Evolutionary conservation across 352 stramenopile genomes (phyloP).

Genomic region (Aphanomyces stellatus): DNA sequence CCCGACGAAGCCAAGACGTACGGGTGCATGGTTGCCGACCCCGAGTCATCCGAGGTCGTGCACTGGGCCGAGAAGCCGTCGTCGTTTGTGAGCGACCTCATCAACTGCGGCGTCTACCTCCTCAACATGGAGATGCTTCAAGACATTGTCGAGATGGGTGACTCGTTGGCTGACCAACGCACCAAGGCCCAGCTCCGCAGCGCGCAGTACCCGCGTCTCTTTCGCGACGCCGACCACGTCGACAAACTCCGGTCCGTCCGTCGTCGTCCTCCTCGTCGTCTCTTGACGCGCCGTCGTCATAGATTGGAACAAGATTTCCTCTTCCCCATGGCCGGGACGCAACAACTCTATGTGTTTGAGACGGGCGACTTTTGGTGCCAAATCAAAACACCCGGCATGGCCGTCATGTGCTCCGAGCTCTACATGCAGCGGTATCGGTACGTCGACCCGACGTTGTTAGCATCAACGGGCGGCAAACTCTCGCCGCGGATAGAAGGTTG

Average conservation of each 20-base stretch:
- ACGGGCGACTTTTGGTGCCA: conserved; percentile 86
- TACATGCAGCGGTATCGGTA: conserved; percentile 89
- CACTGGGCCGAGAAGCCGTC: conserved; percentile 86
- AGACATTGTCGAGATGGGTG: conserved; percentile 62
- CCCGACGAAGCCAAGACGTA: conserved; percentile 86
- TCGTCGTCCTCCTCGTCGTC: neutral
- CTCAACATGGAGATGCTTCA: conserved; percentile 78
- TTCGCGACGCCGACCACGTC: conserved; percentile 78
- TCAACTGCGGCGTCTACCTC: conserved; percentile 86
- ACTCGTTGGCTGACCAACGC: conserved; percentile 65
- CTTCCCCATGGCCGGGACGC: conserved; percentile 66
- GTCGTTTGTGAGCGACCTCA: conserved; percentile 86
- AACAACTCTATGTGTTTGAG: conserved; percentile 65
- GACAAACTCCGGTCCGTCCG: conserved; percentile 57
- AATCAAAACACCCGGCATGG: conserved; percentile 86
- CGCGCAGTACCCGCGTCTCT: conserved; percentile 76
- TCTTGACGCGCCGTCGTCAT: neutral
- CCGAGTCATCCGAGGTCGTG: conserved; percentile 68
- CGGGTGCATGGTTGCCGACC: conserved; percentile 74
- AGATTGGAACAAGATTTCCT: conserved; percentile 82
- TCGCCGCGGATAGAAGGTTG: conserved; percentile 69
- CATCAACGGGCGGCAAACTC: conserved; percentile 67
- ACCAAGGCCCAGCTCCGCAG: conserved; percentile 39
- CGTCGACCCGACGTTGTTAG: conserved; percentile 77
- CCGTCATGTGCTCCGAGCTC: conserved; percentile 83